Base-by-base conservation (phyloP, 2,329 filamentous ascomycete species). In the Sporothrix humicola region DNA sequence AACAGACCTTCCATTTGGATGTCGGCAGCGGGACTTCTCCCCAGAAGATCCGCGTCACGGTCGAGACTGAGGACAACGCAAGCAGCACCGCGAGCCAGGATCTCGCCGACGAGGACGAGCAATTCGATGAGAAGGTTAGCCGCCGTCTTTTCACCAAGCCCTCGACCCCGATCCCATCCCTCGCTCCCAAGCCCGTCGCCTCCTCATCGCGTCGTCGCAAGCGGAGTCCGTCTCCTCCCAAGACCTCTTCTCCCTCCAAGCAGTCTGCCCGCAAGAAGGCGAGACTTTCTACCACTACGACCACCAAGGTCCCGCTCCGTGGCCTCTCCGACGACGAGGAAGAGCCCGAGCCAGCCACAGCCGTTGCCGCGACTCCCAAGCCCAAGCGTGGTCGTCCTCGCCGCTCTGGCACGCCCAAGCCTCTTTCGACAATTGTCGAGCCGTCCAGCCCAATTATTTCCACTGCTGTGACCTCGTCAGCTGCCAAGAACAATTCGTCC, bases 1-100 rank as follows among this genome's bases (percentile, higher is more conserved):
- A 88, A 80, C 87, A 85, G 77, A 88, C 82, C 61, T 89, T 89
- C 75, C 85, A 88, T 79, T 84, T 89, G 48, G 86, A 89, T 75
- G 86, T 87, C 37, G 87, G 87, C 65, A 81, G 86, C 76, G 82
- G 82, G 52, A 79, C 79, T 63, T 83, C 86, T 65, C 86, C 87
- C 2, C 86, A 88, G 78, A 84, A 83, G 73, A 82, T 89, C 59
- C 81, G 84, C 61, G 87, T 89, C 71, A 89, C 88, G 10, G 86
- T 89, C 71, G 87, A 89, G 79, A 85, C 87, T 2, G 84, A 85
- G 0, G 77, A 81, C 58, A 76, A 76, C 44, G 75, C 75, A 50
- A 74, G 75, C 26, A 46, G 59, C 50, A 52, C 10, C 42, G 52
- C 26, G 42, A 42, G 23, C 15, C 3, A 20, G 52, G 59, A 71